These are phyloP conservation scores for Pulveroboletus sp. DNA, from an alignment of 768 basidiomycete genomes.

Conservation along the genomic window DNA sequence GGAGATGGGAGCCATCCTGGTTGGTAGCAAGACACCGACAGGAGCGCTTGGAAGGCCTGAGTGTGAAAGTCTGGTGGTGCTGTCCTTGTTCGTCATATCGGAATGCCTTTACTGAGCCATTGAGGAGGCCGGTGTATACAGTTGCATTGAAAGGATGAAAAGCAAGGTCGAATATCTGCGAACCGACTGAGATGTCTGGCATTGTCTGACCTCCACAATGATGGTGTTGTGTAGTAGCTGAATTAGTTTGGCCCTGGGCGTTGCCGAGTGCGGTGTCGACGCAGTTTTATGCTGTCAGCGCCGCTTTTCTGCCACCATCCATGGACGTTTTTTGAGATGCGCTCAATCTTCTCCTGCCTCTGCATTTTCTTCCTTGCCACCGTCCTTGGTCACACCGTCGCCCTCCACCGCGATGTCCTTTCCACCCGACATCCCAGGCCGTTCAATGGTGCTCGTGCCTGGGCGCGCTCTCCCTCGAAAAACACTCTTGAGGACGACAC, in stretches of 20 bases:
- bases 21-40: constrained; percentile 70
- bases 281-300: background rate
- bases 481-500: constrained; percentile 11
- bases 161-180: constrained; percentile 83
- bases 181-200: constrained; percentile 64
- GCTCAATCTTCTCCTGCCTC: constrained; percentile 23
- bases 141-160: constrained; percentile 74
- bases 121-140: constrained; percentile 76
- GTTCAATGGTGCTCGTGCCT: constrained; percentile 22
- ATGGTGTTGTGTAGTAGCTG: too few species aligned
- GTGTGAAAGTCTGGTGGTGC: constrained; percentile 50
- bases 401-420: constrained; percentile 29
- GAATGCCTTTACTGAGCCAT: constrained; percentile 80
- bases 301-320: constrained; percentile 4
- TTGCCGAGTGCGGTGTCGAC: constrained; percentile 2
- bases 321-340: constrained; percentile 35
- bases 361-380: constrained; percentile 23
- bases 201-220: constrained; percentile 22
- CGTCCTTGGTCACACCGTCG: constrained; percentile 31
- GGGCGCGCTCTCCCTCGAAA: constrained; percentile 6
- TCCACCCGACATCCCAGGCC: constrained; percentile 13
- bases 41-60: constrained; percentile 77
- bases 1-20: constrained; percentile 64
- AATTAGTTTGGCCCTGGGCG: background rate
- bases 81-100: constrained; percentile 69